phyloP scores from a whole-genome alignment of 305 asterid genomes.

The Ajuga reptans region DNA sequence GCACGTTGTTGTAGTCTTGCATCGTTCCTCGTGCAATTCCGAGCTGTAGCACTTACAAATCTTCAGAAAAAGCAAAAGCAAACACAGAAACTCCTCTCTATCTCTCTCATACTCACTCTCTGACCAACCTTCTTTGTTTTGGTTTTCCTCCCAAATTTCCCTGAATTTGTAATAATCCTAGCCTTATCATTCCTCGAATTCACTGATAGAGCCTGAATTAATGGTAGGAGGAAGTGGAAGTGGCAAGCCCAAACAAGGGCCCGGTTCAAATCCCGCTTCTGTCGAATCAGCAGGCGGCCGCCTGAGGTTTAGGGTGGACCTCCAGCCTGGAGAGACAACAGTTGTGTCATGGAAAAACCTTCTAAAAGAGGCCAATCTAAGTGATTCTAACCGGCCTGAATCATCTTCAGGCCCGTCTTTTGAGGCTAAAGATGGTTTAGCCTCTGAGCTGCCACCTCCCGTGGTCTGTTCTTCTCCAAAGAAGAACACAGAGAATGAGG shows the following conservation, averaged over 20 bases:
- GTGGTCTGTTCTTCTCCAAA: conserved; percentile 16
- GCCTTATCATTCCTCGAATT: background rate
- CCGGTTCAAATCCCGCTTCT: conserved; percentile 26
- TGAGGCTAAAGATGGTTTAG: conserved; percentile 16
- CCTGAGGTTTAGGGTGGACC: conserved; percentile 50
- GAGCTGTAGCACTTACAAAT: background rate
- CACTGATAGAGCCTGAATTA: background rate
- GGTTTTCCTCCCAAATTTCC: conserved; percentile 12
- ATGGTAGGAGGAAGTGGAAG: conserved; percentile 32
- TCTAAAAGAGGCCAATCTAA: conserved; percentile 37
- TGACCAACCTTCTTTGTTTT: conserved; percentile 9
- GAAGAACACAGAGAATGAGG: conserved; percentile 33
- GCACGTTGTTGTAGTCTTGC: background rate
- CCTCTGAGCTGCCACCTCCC: background rate
- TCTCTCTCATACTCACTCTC: background rate
- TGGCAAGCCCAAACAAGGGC: conserved; percentile 24
- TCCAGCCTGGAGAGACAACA: conserved; percentile 66
- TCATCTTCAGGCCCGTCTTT: background rate
- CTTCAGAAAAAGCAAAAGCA: background rate
- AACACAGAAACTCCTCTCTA: background rate
- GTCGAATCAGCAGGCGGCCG: conserved; percentile 46
- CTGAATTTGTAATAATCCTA: background rate
- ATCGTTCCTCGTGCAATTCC: background rate
- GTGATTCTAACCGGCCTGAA: conserved; percentile 15
- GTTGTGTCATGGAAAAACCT: conserved; percentile 76